Evolutionary conservation across 345 rosid genomes (phyloP).

Genomic region (Clarkia xantiana): DNA sequence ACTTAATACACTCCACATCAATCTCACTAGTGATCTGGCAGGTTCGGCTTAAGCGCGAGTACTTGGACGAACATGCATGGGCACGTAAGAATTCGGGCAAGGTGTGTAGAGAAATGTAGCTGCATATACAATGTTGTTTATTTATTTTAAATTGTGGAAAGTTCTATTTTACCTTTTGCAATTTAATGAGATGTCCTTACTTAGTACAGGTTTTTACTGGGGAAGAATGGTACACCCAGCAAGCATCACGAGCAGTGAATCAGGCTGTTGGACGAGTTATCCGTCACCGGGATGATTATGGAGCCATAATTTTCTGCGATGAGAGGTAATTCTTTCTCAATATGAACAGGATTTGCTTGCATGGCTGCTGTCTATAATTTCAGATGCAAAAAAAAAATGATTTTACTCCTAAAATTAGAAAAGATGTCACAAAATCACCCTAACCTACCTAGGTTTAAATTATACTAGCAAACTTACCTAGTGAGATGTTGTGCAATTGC

Average conservation of each 20-base stretch:
- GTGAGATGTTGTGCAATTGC: no score
- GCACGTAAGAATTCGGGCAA: constrained; percentile 24
- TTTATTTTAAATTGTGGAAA: constrained; percentile 2
- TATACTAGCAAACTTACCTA: no score
- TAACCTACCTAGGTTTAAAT: no score
- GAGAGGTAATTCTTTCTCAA: constrained; percentile 41
- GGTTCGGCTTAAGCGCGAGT: constrained; percentile 87
- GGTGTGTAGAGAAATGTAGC: constrained; percentile 22
- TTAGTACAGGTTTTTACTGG: constrained; percentile 35
- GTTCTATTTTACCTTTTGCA: not conserved
- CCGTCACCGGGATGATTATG: constrained; percentile 89
- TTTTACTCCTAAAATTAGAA: no score
- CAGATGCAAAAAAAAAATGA: no score
- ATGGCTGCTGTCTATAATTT: not conserved
- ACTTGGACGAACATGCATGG: constrained; percentile 42
- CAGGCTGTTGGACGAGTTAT: constrained; percentile 97
- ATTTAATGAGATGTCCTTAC: constrained; percentile 15
- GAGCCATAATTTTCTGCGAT: constrained; percentile 84
- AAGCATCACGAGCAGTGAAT: constrained; percentile 89
- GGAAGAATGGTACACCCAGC: constrained; percentile 81
- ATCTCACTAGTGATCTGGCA: constrained; percentile 15
- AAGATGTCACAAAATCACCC: no score
- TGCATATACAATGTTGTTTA: constrained; percentile 2
- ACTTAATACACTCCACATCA: not conserved
- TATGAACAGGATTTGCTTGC: not conserved